These are phyloP conservation scores for Fraxinus excelsior DNA, from an alignment of 257 asterid species.

Conservation along the genomic window DNA sequence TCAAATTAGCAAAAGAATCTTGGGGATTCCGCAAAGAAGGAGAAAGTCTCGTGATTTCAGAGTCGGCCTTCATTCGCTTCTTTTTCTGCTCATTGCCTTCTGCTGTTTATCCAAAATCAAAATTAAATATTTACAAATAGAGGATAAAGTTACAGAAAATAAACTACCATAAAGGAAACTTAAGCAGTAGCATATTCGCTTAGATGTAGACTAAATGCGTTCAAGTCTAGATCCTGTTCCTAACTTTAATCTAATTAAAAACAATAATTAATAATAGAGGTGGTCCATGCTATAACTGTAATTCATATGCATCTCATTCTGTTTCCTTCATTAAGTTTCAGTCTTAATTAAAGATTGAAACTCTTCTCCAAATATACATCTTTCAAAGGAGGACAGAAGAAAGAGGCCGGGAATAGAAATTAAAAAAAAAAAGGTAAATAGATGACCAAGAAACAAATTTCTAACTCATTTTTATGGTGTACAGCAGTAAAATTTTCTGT, in stretches of 20 bases:
- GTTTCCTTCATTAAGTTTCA: slow-evolving; percentile 16
- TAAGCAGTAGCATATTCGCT: background rate
- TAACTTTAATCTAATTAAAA: slow-evolving; percentile 1
- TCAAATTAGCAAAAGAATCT: slow-evolving; percentile 81
- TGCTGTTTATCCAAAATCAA: slow-evolving; percentile 41
- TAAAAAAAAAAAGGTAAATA: background rate
- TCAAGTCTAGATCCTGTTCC: slow-evolving; percentile 19
- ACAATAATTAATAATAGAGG: slow-evolving; percentile 1
- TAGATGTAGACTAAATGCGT: slow-evolving; percentile 2
- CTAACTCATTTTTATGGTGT: background rate
- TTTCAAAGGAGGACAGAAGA: background rate
- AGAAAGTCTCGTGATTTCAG: slow-evolving; percentile 66
- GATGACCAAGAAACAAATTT: slow-evolving; percentile 12
- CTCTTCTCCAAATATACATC: background rate
- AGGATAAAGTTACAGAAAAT: slow-evolving; percentile 1
- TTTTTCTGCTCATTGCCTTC: slow-evolving; percentile 88
- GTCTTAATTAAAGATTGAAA: background rate
- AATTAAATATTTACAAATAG: slow-evolving; percentile 24
- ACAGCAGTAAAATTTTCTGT: background rate
- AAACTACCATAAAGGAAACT: slow-evolving; percentile 1
- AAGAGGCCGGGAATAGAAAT: background rate
- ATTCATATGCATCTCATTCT: slow-evolving; percentile 6
- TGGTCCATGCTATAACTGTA: slow-evolving; percentile 1
- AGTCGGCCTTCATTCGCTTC: slow-evolving; percentile 79
- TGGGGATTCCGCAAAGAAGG: slow-evolving; percentile 65